Evolutionary conservation across 2,329 filamentous ascomycete species (phyloP).

Genomic region (Aspergillus aculeatus): DNA sequence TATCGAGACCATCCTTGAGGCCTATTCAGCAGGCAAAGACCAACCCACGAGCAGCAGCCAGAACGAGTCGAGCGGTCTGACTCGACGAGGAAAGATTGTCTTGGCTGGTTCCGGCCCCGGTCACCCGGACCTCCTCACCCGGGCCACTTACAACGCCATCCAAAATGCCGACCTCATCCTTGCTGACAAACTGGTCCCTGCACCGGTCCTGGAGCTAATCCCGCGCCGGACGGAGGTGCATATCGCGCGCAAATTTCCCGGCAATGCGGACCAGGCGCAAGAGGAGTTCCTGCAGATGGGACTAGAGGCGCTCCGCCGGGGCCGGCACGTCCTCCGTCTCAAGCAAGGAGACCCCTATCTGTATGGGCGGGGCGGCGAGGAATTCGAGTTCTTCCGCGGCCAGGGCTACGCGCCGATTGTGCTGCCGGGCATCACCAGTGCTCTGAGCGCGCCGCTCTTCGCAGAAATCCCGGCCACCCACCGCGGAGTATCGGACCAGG

Average conservation of each 20-base stretch:
- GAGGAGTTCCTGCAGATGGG: slow-evolving; percentile 82
- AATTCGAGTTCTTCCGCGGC: slow-evolving; percentile 76
- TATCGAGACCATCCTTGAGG: slow-evolving; percentile 70
- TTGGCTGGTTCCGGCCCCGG: slow-evolving; percentile 91
- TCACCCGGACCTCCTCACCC: slow-evolving; percentile 86
- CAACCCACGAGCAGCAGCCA: slow-evolving; percentile 16
- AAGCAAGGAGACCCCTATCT: slow-evolving; percentile 98
- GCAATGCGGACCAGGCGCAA: slow-evolving; percentile 91
- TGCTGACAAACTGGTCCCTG: slow-evolving; percentile 61
- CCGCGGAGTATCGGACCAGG: slow-evolving; percentile 83
- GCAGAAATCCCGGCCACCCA: slow-evolving; percentile 86
- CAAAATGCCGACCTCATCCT: slow-evolving; percentile 49
- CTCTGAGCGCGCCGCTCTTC: slow-evolving; percentile 82
- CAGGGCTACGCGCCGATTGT: slow-evolving; percentile 71
- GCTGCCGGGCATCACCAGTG: slow-evolving; percentile 86
- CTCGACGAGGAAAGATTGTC: slow-evolving; percentile 61
- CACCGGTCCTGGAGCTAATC: slow-evolving; percentile 81
- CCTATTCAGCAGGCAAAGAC: slow-evolving; percentile 54
- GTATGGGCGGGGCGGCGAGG: slow-evolving; percentile 91
- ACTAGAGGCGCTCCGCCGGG: slow-evolving; percentile 64
- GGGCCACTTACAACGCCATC: slow-evolving; percentile 52
- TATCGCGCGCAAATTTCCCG: slow-evolving; percentile 96
- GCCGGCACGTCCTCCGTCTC: slow-evolving; percentile 79
- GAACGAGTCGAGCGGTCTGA: slow-evolving; percentile 5
- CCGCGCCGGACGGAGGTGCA: slow-evolving; percentile 84